phyloP scores from a whole-genome alignment of 2,329 filamentous ascomycete genomes.

The Delphinella strobiligena region DNA sequence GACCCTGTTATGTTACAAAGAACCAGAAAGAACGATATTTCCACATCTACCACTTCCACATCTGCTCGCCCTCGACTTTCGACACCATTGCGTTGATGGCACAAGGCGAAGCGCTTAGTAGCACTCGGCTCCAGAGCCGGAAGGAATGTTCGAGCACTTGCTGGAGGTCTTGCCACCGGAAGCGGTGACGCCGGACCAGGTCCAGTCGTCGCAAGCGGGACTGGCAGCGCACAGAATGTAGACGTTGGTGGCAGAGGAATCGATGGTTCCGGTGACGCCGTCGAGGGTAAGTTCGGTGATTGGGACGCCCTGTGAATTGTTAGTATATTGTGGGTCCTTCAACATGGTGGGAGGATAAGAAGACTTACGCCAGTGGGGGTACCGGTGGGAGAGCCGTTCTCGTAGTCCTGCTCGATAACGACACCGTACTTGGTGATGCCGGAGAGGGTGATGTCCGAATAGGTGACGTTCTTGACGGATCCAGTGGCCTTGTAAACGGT shows the following conservation, averaged over 20 bases:
- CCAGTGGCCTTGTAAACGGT: slow-evolving; percentile 39
- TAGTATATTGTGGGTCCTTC: too few relatives aligned
- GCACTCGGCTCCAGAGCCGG: slow-evolving; percentile 20
- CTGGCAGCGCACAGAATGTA: slow-evolving; percentile 43
- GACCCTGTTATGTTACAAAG: too few relatives aligned
- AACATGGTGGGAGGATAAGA: too few relatives aligned
- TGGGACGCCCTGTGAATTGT: too few relatives aligned
- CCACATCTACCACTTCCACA: too few relatives aligned
- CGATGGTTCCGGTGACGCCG: slow-evolving; percentile 33
- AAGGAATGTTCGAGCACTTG: slow-evolving; percentile 30
- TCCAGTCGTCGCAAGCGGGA: slow-evolving; percentile 41
- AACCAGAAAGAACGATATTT: too few relatives aligned
- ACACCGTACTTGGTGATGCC: slow-evolving; percentile 43
- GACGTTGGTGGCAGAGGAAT: slow-evolving; percentile 25
- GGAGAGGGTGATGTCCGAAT: slow-evolving; percentile 39
- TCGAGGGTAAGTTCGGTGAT: slow-evolving; percentile 38
- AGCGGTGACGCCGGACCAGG: slow-evolving; percentile 36
- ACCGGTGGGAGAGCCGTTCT: slow-evolving; percentile 35
- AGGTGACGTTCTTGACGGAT: slow-evolving; percentile 40
- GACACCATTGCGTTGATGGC: too few relatives aligned
- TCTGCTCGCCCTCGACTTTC: too few relatives aligned
- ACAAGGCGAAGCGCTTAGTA: slow-evolving; percentile 9
- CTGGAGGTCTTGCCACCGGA: slow-evolving; percentile 38
- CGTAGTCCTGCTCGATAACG: slow-evolving; percentile 47
- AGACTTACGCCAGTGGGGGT: slow-evolving; percentile 28